Conservation (phyloP, 805 yeast genomes). For the Saturnispora diversa region DNA sequence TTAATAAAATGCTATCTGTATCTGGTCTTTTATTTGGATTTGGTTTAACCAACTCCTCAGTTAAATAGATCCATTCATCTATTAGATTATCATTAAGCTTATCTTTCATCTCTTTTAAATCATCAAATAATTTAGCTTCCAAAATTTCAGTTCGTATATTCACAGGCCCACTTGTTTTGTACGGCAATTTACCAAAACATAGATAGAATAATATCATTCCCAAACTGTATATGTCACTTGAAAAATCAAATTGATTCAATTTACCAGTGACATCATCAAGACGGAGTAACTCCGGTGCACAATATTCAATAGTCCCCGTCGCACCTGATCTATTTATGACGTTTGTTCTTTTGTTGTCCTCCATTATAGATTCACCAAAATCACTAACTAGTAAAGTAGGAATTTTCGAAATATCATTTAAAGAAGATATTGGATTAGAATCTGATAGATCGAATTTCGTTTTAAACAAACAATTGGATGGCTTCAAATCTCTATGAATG, state of each 20-base stretch:
- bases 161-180: constrained; percentile 20
- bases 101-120: constrained; percentile 17
- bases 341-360: constrained; percentile 38
- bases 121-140: constrained; percentile 18
- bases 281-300: constrained; percentile 74
- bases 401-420: constrained; percentile 27
- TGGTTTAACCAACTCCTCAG: constrained; percentile 15
- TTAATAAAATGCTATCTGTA: constrained; percentile 33
- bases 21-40: constrained; percentile 37
- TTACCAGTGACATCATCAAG: constrained; percentile 22
- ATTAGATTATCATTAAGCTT: constrained; percentile 28
- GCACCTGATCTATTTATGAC: constrained; percentile 63
- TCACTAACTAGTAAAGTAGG: constrained; percentile 80
- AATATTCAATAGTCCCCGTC: constrained; percentile 82
- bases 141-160: constrained; percentile 23
- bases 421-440: constrained; percentile 18
- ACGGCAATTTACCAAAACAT: constrained; percentile 68
- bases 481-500: constrained; percentile 84
- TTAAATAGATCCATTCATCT: constrained; percentile 28
- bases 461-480: constrained; percentile 73
- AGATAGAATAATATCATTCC: constrained; percentile 77
- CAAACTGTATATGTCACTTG: constrained; percentile 73
- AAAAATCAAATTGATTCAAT: constrained; percentile 52
- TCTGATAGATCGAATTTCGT: constrained; percentile 21
- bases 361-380: constrained; percentile 80